Evolutionary conservation across 2,329 filamentous ascomycete species (phyloP).

Genomic region (Emmonsiellopsis sp.): DNA sequence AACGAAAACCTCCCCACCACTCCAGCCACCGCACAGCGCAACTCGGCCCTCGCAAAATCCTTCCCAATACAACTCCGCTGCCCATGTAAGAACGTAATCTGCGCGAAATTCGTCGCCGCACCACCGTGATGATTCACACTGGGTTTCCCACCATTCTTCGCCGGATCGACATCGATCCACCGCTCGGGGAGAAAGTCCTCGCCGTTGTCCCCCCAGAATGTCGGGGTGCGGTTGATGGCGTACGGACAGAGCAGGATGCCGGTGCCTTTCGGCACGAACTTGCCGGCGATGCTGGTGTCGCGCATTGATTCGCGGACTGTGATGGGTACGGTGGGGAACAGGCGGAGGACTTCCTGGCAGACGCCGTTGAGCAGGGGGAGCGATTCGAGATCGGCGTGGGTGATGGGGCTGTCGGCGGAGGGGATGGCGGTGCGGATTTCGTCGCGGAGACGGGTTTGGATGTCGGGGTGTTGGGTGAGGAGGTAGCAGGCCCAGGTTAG

Average conservation of each 20-base stretch:
- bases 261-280: conserved; percentile 61
- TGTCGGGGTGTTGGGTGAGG: conserved; percentile 41
- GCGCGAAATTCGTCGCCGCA: conserved; percentile 28
- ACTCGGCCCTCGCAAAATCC: conserved; percentile 34
- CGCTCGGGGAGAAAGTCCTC: conserved; percentile 66
- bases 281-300: conserved; percentile 50
- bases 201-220: conserved; percentile 68
- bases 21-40: conserved; percentile 31
- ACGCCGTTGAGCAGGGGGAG: conserved; percentile 72
- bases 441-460: conserved; percentile 41
- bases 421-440: conserved; percentile 43
- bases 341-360: conserved; percentile 59
- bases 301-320: conserved; percentile 32
- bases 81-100: conserved; percentile 33
- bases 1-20: conserved; percentile 28
- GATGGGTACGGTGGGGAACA: conserved; percentile 32
- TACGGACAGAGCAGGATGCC: conserved; percentile 56
- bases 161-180: conserved; percentile 52
- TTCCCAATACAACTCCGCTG: conserved; percentile 32
- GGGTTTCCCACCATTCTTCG: conserved; percentile 42
- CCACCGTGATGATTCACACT: conserved; percentile 46
- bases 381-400: conserved; percentile 46
- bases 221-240: conserved; percentile 61
- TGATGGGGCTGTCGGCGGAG: conserved; percentile 22
- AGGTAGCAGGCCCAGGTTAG: conserved; percentile 48